Evolutionary conservation across 805 yeast genomes (phyloP).

Genomic region (Wickerhamomyces ciferrii): DNA sequence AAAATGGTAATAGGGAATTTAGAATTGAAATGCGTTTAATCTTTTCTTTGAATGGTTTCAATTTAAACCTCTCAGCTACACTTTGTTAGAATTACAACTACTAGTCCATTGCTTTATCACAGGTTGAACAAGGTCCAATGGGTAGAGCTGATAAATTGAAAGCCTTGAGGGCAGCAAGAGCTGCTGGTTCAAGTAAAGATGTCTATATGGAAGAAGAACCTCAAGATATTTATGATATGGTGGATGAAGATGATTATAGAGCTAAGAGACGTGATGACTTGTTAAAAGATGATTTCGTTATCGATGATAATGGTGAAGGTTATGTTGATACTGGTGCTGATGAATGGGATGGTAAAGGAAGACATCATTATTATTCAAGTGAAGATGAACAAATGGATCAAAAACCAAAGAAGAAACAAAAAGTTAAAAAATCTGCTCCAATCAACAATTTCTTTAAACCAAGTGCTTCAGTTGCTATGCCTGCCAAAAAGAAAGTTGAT

Average conservation of each 20-base stretch:
- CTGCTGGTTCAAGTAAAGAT: slow-evolving; percentile 37
- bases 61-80: too few species aligned
- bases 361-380: slow-evolving; percentile 43
- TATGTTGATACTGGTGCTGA: slow-evolving; percentile 92
- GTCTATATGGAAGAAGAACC: slow-evolving; percentile 43
- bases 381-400: slow-evolving; percentile 38
- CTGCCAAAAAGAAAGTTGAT: slow-evolving; percentile 36
- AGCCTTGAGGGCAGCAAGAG: slow-evolving; percentile 59
- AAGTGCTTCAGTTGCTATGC: slow-evolving; percentile 17
- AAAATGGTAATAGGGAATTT: background rate
- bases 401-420: slow-evolving; percentile 15
- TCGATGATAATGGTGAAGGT: slow-evolving; percentile 91
- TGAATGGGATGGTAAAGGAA: slow-evolving; percentile 66
- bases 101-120: background rate
- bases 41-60: background rate
- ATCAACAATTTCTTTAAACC: slow-evolving; percentile 51
- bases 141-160: slow-evolving; percentile 44
- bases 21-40: background rate
- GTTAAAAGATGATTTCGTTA: slow-evolving; percentile 87
- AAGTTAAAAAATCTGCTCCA: slow-evolving; percentile 36
- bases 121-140: slow-evolving; percentile 19
- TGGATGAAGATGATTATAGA: slow-evolving; percentile 76
- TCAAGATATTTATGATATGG: slow-evolving; percentile 75
- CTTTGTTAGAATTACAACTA: too few species aligned
- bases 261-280: slow-evolving; percentile 74